These are phyloP conservation scores for Austroboletus festivus DNA, from an alignment of 768 basidiomycete species.

Conservation along the genomic window DNA sequence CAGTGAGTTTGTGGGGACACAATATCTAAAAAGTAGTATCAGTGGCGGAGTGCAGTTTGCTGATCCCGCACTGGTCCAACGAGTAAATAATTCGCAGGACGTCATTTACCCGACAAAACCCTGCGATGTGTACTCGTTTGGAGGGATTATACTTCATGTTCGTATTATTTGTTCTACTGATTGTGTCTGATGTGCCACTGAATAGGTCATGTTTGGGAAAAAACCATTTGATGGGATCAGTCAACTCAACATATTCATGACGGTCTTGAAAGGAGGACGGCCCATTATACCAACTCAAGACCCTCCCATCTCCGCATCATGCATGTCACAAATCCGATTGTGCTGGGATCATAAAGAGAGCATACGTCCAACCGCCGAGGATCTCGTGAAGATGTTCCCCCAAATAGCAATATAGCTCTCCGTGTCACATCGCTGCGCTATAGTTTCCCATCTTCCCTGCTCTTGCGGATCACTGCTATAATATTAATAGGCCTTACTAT, in stretches of 20 bases:
- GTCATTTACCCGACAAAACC: constrained; percentile 14
- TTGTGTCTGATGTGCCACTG: constrained; percentile 5
- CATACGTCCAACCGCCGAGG: no score
- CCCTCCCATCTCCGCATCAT: background rate
- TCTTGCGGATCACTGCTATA: no score
- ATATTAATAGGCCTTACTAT: no score
- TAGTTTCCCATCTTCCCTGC: no score
- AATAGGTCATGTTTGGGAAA: constrained; percentile 21
- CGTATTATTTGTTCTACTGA: background rate
- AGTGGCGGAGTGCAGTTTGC: constrained; percentile 45
- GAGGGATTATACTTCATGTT: constrained; percentile 36
- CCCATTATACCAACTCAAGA: constrained; percentile 12
- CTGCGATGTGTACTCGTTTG: constrained; percentile 31
- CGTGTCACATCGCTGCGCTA: no score
- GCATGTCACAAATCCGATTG: constrained; percentile 9
- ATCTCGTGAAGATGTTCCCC: no score
- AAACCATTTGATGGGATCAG: constrained; percentile 16
- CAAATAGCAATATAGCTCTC: no score
- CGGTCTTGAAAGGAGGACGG: constrained; percentile 5
- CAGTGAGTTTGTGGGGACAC: constrained; percentile 26
- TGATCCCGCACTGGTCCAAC: constrained; percentile 34
- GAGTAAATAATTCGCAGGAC: background rate
- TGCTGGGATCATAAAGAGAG: constrained; percentile 15
- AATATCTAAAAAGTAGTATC: constrained; percentile 32
- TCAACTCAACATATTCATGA: background rate